Conservation (phyloP, 2,329 filamentous ascomycete species). For the Elsinoe arachidis region DNA sequence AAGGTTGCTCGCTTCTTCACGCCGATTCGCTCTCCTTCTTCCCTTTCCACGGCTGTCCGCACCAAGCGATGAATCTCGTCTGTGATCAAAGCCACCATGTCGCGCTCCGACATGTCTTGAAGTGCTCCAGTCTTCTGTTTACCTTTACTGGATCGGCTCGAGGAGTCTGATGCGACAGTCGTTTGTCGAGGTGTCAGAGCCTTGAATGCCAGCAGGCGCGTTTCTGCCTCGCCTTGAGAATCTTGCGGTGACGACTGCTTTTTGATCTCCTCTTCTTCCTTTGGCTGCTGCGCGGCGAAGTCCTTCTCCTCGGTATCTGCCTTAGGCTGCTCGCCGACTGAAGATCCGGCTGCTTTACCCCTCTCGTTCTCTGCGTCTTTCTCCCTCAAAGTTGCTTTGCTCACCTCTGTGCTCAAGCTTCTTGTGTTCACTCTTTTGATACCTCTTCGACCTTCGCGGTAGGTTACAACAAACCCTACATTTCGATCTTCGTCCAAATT, state of each 20-base stretch:
- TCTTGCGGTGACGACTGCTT: constrained; percentile 19
- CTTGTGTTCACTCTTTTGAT: constrained; percentile 76
- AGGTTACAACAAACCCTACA: constrained; percentile 73
- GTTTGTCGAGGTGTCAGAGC: constrained; percentile 43
- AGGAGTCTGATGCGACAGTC: constrained; percentile 21
- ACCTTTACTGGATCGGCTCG: neutral
- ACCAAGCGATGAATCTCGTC: constrained; percentile 13
- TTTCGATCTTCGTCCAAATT: constrained; percentile 70
- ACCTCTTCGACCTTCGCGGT: constrained; percentile 62
- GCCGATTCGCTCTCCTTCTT: neutral
- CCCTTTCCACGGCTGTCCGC: neutral
- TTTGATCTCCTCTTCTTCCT: constrained; percentile 16
- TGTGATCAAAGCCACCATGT: constrained; percentile 9
- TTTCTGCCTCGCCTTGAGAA: constrained; percentile 18
- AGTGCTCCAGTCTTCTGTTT: neutral
- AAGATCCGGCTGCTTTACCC: constrained; percentile 9
- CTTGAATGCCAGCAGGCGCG: constrained; percentile 46
- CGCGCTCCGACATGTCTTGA: constrained; percentile 1
- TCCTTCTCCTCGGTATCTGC: constrained; percentile 18
- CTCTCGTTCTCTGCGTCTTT: constrained; percentile 22
- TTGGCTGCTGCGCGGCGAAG: constrained; percentile 18
- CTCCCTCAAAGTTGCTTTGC: constrained; percentile 26
- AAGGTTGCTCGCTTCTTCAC: constrained; percentile 24
- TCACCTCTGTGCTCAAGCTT: constrained; percentile 54
- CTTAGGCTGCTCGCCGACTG: constrained; percentile 12